These are phyloP conservation scores for Fusarium pseudograminearum DNA, from an alignment of 2,329 filamentous ascomycete genomes.

Conservation along the genomic window DNA sequence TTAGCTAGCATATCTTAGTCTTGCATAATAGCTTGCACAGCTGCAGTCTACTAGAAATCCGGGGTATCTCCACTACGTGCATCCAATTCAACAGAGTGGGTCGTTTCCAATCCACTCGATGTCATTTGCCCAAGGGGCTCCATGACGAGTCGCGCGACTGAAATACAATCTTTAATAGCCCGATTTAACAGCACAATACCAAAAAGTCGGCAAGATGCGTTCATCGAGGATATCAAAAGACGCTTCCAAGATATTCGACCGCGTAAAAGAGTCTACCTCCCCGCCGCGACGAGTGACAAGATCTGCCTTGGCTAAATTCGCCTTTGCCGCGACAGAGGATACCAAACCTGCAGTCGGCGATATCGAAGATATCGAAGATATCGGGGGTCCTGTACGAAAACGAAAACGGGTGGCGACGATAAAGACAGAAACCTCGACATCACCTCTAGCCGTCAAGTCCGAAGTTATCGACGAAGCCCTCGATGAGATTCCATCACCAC, in stretches of 20 bases:
- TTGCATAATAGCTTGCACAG: constrained; percentile 7
- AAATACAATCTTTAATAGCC: not conserved
- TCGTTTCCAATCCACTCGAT: constrained; percentile 14
- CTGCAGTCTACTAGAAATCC: constrained; percentile 25
- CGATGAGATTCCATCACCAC: constrained; percentile 42
- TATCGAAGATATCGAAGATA: constrained; percentile 76
- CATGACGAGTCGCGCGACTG: constrained; percentile 27
- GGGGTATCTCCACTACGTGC: constrained; percentile 26
- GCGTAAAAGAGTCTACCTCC: constrained; percentile 42
- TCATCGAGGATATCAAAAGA: constrained; percentile 70
- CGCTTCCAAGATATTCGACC: constrained; percentile 66
- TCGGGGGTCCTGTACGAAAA: constrained; percentile 51
- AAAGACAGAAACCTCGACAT: constrained; percentile 27
- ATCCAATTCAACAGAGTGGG: constrained; percentile 25
- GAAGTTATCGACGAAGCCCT: constrained; percentile 52
- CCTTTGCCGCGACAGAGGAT: constrained; percentile 51
- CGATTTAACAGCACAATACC: constrained; percentile 2
- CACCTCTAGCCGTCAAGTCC: constrained; percentile 53
- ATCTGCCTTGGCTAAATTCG: constrained; percentile 62
- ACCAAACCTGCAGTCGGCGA: constrained; percentile 52
- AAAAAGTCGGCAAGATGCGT: constrained; percentile 57
- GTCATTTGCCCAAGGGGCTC: constrained; percentile 27
- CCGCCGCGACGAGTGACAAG: constrained; percentile 62
- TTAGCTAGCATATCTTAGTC: not conserved
- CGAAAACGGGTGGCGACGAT: constrained; percentile 45